Evolutionary conservation across 306 rosid species (phyloP).

Genomic region (Quercus parvula): DNA sequence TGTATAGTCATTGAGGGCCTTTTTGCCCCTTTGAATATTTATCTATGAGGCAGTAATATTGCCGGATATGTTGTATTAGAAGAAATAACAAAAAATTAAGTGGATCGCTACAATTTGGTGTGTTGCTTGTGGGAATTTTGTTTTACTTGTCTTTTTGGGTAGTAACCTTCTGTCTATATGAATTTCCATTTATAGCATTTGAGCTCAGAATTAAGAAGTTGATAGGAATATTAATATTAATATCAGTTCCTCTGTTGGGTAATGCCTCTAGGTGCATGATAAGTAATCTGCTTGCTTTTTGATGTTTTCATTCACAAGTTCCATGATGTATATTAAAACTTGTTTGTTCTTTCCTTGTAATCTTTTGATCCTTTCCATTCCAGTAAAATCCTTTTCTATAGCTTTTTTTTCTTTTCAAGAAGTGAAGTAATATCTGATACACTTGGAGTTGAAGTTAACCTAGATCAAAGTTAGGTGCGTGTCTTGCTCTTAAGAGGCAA

Average conservation of each 20-base stretch:
- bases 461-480: not conserved
- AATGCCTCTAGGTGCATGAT: not conserved
- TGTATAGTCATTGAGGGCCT: conserved; percentile 35
- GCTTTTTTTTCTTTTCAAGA: not conserved
- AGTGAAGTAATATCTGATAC: not conserved
- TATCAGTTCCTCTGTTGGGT: not conserved
- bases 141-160: not conserved
- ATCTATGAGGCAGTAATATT: conserved; percentile 37
- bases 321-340: not conserved
- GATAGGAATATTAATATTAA: not conserved
- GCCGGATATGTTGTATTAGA: conserved; percentile 30
- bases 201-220: not conserved
- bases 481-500: not conserved
- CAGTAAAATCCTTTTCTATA: not conserved
- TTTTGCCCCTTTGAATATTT: conserved; percentile 21
- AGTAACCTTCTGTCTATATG: not conserved
- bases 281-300: not conserved
- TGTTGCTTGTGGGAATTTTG: too few species aligned
- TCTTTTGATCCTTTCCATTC: not conserved
- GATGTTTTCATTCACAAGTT: not conserved
- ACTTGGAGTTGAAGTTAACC: not conserved
- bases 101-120: conserved; percentile 5
- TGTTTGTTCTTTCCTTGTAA: not conserved
- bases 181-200: not conserved
- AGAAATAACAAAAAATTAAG: conserved; percentile 16